A percentile compares a stretch with the other conserved stretches of the same genome.
Conservation (phyloP, 2,329 filamentous ascomycete genomes). For the Saccharata proteae region DNA sequence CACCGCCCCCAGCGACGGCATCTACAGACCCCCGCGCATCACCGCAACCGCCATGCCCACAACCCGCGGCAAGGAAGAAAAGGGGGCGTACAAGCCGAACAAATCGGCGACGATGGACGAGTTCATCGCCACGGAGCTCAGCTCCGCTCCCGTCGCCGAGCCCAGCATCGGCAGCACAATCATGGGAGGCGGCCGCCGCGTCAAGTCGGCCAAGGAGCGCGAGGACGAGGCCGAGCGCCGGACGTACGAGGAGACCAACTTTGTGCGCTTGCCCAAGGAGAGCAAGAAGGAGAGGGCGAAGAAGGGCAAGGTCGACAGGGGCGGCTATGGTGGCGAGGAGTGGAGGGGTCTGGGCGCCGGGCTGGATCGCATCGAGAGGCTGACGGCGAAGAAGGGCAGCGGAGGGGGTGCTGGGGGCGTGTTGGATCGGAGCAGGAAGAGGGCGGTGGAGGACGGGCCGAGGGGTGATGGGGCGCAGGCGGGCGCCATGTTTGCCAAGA, state of each 20-base stretch:
- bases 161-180: conserved; percentile 91
- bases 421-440: conserved; percentile 76
- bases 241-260: conserved; percentile 87
- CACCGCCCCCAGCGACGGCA: conserved; percentile 42
- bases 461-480: conserved; percentile 53
- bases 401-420: conserved; percentile 35
- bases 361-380: conserved; percentile 70
- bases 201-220: conserved; percentile 65
- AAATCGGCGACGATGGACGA: conserved; percentile 85
- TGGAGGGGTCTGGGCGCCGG: conserved; percentile 79
- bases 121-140: conserved; percentile 77
- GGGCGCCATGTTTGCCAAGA: conserved; percentile 65
- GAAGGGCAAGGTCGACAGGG: conserved; percentile 34
- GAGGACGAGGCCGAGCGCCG: conserved; percentile 65
- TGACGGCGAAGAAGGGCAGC: conserved; percentile 57
- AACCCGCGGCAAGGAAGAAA: conserved; percentile 47
- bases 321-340: conserved; percentile 76
- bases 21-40: conserved; percentile 83
- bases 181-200: conserved; percentile 61
- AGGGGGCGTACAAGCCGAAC: conserved; percentile 47
- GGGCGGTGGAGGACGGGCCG: conserved; percentile 61
- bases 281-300: conserved; percentile 76
- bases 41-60: conserved; percentile 76
- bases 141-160: conserved; percentile 65
- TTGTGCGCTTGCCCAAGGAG: conserved; percentile 71